Base-by-base conservation (phyloP, 257 asterid species). In the Penstemon newberryi region DNA sequence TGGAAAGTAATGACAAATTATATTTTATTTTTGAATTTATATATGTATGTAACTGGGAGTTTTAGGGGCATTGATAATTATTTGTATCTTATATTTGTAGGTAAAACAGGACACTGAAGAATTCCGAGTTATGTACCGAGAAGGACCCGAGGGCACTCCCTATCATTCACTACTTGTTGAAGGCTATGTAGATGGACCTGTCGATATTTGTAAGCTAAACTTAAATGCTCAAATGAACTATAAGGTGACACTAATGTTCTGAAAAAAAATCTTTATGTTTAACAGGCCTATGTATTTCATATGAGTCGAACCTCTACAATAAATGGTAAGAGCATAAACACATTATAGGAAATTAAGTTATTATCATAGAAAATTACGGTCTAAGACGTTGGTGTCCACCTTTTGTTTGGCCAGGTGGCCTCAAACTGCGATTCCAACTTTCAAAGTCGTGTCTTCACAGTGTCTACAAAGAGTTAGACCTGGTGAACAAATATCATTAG, bases 121-220 rank as follows among this genome's bases (percentile, higher is more conserved):
- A 51, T 77, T 80, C 39, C 89, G 99, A 40, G 96, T 93, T 40
- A 93, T 93, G 99, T 93, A 93, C 75, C 75, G 91, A 72, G 96
- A 87, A 80, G 99, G 99, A 54, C 92, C 89, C 13, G 92, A 85
- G 67, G 96, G 95, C 71, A 87, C 96, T 67, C 99, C 96, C 8
- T 83, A 81, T 58, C 97, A 93, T 52, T 77, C 95, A 43, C 77
- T 93, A 63, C 96, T 93, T 33, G 90, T 73, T 41, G 99, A 93
- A 80, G 99, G 99, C 79, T 93, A 78, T 60, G 92, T 93, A 15
- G 96, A 90, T 71, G 99, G 96, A 36, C 95, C 99, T 2, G 52
- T 80, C 4, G 99, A 93, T 83, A 90, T 85, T 83, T 90, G 99
- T 93, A 90, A 87, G 98, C 72, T 76, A 66, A 50, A 66, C 37